phyloP scores from a whole-genome alignment of 2,329 filamentous ascomycete species.

The Ophiosphaerella korrae region DNA sequence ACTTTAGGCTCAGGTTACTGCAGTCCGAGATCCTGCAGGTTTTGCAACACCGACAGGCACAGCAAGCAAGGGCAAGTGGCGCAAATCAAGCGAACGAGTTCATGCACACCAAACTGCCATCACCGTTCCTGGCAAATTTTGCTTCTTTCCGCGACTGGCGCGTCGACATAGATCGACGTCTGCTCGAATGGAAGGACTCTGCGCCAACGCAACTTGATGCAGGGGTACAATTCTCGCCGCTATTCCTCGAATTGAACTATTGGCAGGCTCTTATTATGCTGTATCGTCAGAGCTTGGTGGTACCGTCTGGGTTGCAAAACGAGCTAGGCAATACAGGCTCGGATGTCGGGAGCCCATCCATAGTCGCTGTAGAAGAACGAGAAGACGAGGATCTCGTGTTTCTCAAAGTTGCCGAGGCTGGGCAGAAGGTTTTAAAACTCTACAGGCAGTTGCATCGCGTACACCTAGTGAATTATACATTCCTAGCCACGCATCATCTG shows the following conservation, averaged over 20 bases:
- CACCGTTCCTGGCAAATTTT: constrained; percentile 83
- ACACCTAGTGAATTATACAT: constrained; percentile 93
- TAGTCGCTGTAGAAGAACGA: constrained; percentile 67
- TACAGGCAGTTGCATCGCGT: constrained; percentile 89
- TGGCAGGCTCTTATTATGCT: constrained; percentile 98
- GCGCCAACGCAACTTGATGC: constrained; percentile 79
- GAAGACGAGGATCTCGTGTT: constrained; percentile 92
- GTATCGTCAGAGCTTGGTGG: constrained; percentile 86
- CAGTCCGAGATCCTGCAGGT: constrained; percentile 97
- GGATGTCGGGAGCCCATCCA: constrained; percentile 64
- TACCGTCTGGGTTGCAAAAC: constrained; percentile 81
- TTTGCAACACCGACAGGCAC: constrained; percentile 87
- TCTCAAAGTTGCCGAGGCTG: constrained; percentile 91
- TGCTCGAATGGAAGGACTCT: constrained; percentile 85
- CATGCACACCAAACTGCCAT: constrained; percentile 79
- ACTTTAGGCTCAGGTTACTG: constrained; percentile 83
- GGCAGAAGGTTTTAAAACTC: constrained; percentile 87
- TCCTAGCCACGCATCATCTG: constrained; percentile 90
- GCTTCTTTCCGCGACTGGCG: constrained; percentile 88
- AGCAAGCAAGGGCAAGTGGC: constrained; percentile 71
- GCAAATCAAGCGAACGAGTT: constrained; percentile 70
- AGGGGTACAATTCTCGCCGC: constrained; percentile 84
- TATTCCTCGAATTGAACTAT: constrained; percentile 94
- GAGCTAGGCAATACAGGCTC: constrained; percentile 68
- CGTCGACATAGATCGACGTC: constrained; percentile 79